Evolutionary conservation across 805 yeast species (phyloP), one percentile per base, ranked within the genome.

Genomic region (Starmerella apis): DNA sequence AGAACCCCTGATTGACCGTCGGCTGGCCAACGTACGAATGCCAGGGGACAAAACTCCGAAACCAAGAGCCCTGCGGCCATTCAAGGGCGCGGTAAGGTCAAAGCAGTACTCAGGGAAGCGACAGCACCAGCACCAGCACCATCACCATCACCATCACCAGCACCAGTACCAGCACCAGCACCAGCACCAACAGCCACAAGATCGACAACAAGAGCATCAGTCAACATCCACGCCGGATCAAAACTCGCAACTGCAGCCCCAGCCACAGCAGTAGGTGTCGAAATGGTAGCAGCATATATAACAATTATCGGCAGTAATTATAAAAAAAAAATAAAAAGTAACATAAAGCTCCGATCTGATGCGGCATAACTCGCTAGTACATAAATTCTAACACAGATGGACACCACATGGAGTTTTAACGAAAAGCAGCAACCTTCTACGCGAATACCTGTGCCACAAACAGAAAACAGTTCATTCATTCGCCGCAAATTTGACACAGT

Each of bases 1-100:
- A 16, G 44, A 41, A 27, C 44, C 44, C 24, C 44, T 27, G 23
- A 32, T 24, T n/a, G 44, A 41, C 23, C 44, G 44, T n/a, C 32
- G 23, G 24, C 44, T 14, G 23, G 23, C 33, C 33, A 41, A 25
- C 24, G 44, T 41, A 9, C 32, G 33, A 7, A 41, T 41, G 33
- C 44, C 44, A 14, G 44, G 44, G 23, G 33, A 27, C 18, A 20
- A 23, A 16, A 41, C 23, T 5, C 44, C 32, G n/a, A 25, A 25
- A n/a, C 7, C 23, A 13, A 13, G 22, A 2, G 22, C 22, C 4
- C 8, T 22, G 37, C 37, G 37, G 8, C 22, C 37, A 9, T 4
- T 2, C 10, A 13, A n/a, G 10, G 37, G 37, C 19, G 9, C 37
- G 19, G 20, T 11, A n/a, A 19, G 37, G 7, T 5, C 37, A 4